These are phyloP conservation scores for Aspergillus awamori DNA, from an alignment of 2,329 filamentous ascomycete species.

Conservation along the genomic window DNA sequence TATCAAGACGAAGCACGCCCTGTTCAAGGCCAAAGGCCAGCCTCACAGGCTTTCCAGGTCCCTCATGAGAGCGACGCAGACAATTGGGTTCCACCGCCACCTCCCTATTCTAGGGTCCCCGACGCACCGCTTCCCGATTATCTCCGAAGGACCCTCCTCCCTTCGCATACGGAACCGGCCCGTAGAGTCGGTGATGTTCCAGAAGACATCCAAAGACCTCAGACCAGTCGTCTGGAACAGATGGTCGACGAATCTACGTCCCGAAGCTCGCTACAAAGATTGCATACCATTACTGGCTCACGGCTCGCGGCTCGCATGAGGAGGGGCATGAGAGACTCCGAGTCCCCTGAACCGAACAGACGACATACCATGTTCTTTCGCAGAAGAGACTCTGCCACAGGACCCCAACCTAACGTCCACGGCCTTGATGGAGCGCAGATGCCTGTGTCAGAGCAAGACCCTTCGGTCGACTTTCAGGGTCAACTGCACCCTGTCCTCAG, in stretches of 20 bases:
- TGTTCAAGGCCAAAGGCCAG: slow-evolving; percentile 46
- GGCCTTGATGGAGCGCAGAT: slow-evolving; percentile 4
- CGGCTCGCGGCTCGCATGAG: slow-evolving; percentile 23
- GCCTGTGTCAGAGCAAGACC: slow-evolving; percentile 1
- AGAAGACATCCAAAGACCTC: slow-evolving; percentile 24
- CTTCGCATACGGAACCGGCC: slow-evolving; percentile 25
- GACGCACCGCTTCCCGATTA: slow-evolving; percentile 43
- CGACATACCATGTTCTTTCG: slow-evolving; percentile 19
- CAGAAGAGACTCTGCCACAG: slow-evolving; percentile 15
- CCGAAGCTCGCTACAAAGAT: slow-evolving; percentile 31
- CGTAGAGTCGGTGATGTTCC: slow-evolving; percentile 17
- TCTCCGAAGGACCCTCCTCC: slow-evolving; percentile 38
- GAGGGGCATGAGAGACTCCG: slow-evolving; percentile 23
- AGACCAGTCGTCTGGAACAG: slow-evolving; percentile 31
- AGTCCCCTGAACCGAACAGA: slow-evolving; percentile 13
- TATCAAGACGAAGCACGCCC: slow-evolving; percentile 27
- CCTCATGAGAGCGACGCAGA: slow-evolving; percentile 87
- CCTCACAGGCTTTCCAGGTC: slow-evolving; percentile 54
- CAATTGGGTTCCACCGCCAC: slow-evolving; percentile 84
- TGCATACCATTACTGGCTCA: slow-evolving; percentile 31
- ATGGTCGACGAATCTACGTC: slow-evolving; percentile 24
- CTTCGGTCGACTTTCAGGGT: neutral
- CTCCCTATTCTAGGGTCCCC: slow-evolving; percentile 62
- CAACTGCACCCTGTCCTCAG: neutral
- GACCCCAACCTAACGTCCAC: slow-evolving; percentile 4